Base-by-base conservation (phyloP, 148 eudicot genomes). In the Nepenthes mirabilis region DNA sequence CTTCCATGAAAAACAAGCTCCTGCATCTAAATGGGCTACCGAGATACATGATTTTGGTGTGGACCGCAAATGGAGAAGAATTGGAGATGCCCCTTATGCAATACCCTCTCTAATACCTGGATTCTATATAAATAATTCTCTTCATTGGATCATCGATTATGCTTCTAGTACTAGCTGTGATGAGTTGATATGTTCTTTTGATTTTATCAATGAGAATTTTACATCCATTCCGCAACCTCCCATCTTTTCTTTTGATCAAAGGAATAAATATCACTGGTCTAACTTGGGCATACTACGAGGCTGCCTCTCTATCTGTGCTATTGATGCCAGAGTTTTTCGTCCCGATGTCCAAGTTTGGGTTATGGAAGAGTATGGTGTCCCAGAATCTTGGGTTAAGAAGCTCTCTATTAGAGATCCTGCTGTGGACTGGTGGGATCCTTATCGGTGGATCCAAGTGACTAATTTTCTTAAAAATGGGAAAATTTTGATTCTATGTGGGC, bases 361-460 rank as follows among this genome's bases (percentile, higher is more conserved):
- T 34, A 66, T 79, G 82, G 79, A 75, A 1, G 77, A 75, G 2
- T 75, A 79, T 40, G 80, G 70, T 54, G 72, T 69, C 10, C 12
- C 71, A 2, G 80, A 72, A 14, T 72, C 77, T 4, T 79, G 80
- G 83, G 63, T 67, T 0, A 40, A 65, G 55, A 61, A 63, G 52
- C 58, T 79, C 2, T 76, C 79, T 1, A 63, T 79, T 1, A 59
- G 69, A 3, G 66, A 68, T 66, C 80, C 83, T 3, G 56, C 63
- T 2, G 64, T 76, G 35, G 75, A 76, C 11, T 72, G 80, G 80
- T 76, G 80, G 76, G 70, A 76, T 61, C 76, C 80, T 1, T 67
- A 64, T 14, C 49, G 68, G 45, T 72, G 76, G 80, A 68, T 76
- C 36, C 76, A 72, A 53, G 70, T 76, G 3, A 72, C 68, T 1